phyloP scores from a whole-genome alignment of 1,284 basidiomycete genomes.

The Naganishia liquefaciens region DNA sequence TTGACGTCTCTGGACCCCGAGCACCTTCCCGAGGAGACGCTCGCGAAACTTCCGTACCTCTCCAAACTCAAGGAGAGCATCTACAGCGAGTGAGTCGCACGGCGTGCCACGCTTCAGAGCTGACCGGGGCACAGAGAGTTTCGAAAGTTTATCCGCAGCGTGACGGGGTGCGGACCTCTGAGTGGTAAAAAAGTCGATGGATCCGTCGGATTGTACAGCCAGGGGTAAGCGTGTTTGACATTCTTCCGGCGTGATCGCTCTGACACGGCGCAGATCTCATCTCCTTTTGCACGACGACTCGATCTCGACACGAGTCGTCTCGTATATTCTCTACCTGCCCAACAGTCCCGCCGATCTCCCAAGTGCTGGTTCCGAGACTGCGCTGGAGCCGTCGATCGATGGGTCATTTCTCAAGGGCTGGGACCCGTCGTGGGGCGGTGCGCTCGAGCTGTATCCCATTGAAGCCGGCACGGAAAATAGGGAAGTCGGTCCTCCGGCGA shows the following conservation, averaged over 20 bases:
- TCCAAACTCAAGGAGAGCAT: constrained; percentile 85
- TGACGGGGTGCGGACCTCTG: constrained; percentile 91
- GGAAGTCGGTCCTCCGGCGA: constrained; percentile 49
- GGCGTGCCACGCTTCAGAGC: background rate
- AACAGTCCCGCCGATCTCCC: constrained; percentile 62
- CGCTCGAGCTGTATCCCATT: constrained; percentile 88
- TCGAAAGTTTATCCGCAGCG: constrained; percentile 76
- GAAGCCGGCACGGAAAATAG: constrained; percentile 46
- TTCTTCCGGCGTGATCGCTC: background rate
- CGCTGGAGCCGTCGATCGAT: constrained; percentile 39
- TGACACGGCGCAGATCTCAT: constrained; percentile 65
- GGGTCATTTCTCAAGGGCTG: constrained; percentile 57
- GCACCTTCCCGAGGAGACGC: constrained; percentile 60
- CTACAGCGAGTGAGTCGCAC: constrained; percentile 64
- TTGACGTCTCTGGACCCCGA: constrained; percentile 81
- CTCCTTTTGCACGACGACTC: constrained; percentile 97
- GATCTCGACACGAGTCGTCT: constrained; percentile 90
- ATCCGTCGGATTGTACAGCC: constrained; percentile 89
- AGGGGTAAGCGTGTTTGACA: constrained; percentile 55
- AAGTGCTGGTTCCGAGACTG: constrained; percentile 33
- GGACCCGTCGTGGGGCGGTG: constrained; percentile 86
- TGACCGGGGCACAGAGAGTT: constrained; percentile 59
- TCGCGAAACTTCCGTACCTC: constrained; percentile 74
- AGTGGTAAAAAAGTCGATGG: constrained; percentile 92
- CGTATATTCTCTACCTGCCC: constrained; percentile 97